phyloP scores from a whole-genome alignment of 495 filamentous ascomycete genomes.

The Aspergillus homomorphus region DNA sequence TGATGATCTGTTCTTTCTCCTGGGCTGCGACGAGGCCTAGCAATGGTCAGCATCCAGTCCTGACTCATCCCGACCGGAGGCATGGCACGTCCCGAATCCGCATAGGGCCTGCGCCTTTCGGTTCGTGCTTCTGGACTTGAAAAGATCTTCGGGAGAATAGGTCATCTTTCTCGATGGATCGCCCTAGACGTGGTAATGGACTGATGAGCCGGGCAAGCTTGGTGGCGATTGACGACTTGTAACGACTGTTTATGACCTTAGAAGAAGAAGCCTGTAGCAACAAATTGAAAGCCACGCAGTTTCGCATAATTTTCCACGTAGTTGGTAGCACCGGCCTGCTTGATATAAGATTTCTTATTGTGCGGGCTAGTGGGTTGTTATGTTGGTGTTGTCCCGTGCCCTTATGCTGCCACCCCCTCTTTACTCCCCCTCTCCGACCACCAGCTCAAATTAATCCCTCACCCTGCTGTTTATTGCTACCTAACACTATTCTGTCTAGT shows the following conservation, averaged over 20 bases:
- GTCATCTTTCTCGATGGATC: background rate
- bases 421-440: background rate
- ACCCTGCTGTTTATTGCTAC: background rate
- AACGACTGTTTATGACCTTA: background rate
- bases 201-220: background rate
- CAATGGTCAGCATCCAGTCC: background rate
- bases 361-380: background rate
- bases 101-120: background rate
- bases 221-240: background rate
- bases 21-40: background rate
- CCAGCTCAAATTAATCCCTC: background rate
- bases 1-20: background rate
- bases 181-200: background rate
- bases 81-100: background rate
- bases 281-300: background rate
- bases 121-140: background rate
- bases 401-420: background rate
- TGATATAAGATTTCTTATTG: background rate
- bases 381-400: background rate
- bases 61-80: background rate
- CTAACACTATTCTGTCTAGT: background rate
- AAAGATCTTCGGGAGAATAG: background rate
- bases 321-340: background rate
- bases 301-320: background rate
- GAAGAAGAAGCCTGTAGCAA: background rate